Base-by-base conservation (phyloP, 768 basidiomycete genomes). In the Mycena capillaripes region DNA sequence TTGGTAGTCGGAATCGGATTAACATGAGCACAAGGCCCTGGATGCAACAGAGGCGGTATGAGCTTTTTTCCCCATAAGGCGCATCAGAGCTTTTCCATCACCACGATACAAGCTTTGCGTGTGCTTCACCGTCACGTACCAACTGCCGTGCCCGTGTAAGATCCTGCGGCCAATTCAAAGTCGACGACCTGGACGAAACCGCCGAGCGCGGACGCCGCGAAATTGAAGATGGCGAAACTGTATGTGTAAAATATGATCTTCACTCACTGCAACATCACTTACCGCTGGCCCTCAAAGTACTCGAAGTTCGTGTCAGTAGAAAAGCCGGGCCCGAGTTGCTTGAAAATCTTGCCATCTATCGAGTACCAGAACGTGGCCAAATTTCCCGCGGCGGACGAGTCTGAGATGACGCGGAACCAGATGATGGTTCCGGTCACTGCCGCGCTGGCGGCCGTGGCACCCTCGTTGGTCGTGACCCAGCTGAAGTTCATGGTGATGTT, bases 231-330 rank as follows among this genome's bases (percentile, higher is more conserved):
- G 19, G 59, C 72, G 34, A 76, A 61, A 3, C 60, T 44, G 29
- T 46, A 38, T 4, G 60, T 61, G 40, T 61, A 42, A 61, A 44
- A 21, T 46, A 3, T 61, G 32, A 30, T 8, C 44, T 61, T 38
- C 48, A 27, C 29, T 61, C 23, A 14, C 6, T 19, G 44, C 44
- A 21, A 30, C 29, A 32, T 7, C 19, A 27, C 60, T 61, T 16
- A 74, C 44, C 75, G 42, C 40, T 76, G 73, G 40, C 72, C 75
- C 64, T 74, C 64, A 58, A 74, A 76, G 55, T 67, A 74, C 44
- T 69, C 53, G 65, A 69, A 76, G 7, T 69, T 66, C 17, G 75
- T 76, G 40, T 67, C 73, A 34, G 73, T 69, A 0, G 75, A 62
- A 52, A 76, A 69, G 17, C 60, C 42, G 29, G 65, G 58, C 32